phyloP scores from a whole-genome alignment of 2,329 filamentous ascomycete genomes.

The Fusarium hainanense region DNA sequence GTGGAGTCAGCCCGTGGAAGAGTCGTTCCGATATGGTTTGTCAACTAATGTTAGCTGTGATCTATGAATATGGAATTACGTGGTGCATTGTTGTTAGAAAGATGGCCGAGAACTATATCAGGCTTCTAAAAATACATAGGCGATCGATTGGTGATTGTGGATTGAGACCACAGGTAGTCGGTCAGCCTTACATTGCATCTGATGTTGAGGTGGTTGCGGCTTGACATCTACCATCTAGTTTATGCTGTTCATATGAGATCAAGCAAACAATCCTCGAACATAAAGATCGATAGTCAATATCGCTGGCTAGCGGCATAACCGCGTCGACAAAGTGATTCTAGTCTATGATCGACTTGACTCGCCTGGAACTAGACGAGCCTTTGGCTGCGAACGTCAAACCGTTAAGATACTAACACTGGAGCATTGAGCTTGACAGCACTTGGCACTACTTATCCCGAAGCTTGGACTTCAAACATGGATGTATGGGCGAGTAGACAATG shows the following conservation, averaged over 20 bases:
- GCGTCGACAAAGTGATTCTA: neutral
- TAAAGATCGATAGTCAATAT: neutral
- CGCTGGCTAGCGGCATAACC: no score
- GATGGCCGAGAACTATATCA: neutral
- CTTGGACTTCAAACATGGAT: neutral
- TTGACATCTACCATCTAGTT: neutral
- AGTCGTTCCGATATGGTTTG: neutral
- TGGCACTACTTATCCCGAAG: neutral
- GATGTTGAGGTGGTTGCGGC: neutral
- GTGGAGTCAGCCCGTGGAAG: slow-evolving; percentile 20
- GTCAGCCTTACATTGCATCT: neutral
- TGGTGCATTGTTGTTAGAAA: neutral
- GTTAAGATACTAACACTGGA: neutral
- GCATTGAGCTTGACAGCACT: neutral
- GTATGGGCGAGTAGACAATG: neutral
- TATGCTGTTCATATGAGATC: neutral
- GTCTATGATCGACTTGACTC: neutral
- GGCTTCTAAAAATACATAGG: neutral
- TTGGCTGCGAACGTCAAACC: neutral
- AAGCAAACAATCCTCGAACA: neutral
- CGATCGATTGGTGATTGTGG: neutral
- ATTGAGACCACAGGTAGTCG: neutral
- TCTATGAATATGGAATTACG: neutral
- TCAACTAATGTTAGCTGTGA: neutral
- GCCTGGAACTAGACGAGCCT: neutral